Percentiles rank a stretch among this genome's conserved stretches.
These are phyloP conservation scores for Sherardia arvensis DNA, from an alignment of 257 asterid genomes.

Conservation along the genomic window DNA sequence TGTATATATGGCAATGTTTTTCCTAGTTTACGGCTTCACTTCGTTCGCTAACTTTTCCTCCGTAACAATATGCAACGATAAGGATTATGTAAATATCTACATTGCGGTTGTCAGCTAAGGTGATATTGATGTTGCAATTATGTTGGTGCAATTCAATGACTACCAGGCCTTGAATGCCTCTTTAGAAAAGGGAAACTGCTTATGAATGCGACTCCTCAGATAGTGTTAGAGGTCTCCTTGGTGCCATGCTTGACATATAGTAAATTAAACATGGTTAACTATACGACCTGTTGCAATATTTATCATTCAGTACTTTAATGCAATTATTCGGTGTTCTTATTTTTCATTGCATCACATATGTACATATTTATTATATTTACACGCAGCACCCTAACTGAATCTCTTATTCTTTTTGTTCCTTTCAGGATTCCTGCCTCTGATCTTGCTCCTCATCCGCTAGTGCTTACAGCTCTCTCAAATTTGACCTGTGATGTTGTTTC, in stretches of 20 bases:
- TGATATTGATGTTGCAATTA: not conserved
- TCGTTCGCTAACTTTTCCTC: not conserved
- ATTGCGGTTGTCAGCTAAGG: not conserved
- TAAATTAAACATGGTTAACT: not conserved
- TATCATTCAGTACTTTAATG: not conserved
- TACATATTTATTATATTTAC: not conserved
- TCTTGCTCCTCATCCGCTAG: slow-evolving; percentile 87
- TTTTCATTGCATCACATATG: not conserved
- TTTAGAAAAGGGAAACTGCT: not conserved
- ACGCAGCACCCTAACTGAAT: not conserved
- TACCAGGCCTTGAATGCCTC: not conserved
- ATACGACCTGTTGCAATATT: not conserved
- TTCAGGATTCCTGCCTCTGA: slow-evolving; percentile 86
- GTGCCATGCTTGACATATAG: not conserved
- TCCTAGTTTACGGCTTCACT: not conserved
- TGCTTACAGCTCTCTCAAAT: slow-evolving; percentile 84
- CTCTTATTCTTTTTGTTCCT: not conserved
- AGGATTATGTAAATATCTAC: not conserved
- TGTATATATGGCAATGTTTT: not conserved
- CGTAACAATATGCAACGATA: not conserved
- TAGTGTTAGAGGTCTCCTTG: not conserved
- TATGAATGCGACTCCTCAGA: not conserved
- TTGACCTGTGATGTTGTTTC: slow-evolving; percentile 67
- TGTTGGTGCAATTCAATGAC: not conserved
- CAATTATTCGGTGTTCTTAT: not conserved